Conservation (phyloP, 148 eudicot species). For the Hydrangea macrophylla region DNA sequence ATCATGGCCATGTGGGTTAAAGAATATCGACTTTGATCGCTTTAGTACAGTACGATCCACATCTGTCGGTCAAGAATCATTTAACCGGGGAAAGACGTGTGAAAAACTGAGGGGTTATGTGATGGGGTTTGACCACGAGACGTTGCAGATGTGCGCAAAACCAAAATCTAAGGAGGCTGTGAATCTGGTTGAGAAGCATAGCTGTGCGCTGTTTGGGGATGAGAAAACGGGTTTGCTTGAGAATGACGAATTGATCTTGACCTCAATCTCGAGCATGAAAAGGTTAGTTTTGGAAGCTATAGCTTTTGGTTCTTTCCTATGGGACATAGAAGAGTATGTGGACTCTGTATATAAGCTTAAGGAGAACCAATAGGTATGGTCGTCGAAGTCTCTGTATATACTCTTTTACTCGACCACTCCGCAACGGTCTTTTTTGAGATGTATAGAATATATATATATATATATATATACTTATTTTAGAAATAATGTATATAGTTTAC, state of each 20-base stretch:
- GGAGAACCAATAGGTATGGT: slow-evolving; percentile 26
- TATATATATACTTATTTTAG: background rate
- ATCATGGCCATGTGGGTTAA: slow-evolving; percentile 20
- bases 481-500: background rate
- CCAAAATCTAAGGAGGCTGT: slow-evolving; percentile 55
- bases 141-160: slow-evolving; percentile 49
- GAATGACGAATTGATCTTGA: slow-evolving; percentile 44
- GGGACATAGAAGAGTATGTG: slow-evolving; percentile 75
- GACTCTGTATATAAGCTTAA: slow-evolving; percentile 47
- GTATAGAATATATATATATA: too few relatives aligned
- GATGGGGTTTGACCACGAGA: slow-evolving; percentile 48
- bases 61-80: slow-evolving; percentile 31
- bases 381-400: slow-evolving; percentile 6
- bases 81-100: slow-evolving; percentile 22
- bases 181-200: slow-evolving; percentile 56
- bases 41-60: slow-evolving; percentile 23
- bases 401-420: background rate
- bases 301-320: slow-evolving; percentile 84
- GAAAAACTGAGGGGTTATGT: slow-evolving; percentile 52
- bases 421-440: slow-evolving; percentile 6
- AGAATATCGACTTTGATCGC: slow-evolving; percentile 29
- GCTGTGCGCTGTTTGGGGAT: slow-evolving; percentile 57
- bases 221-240: slow-evolving; percentile 25
- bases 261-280: slow-evolving; percentile 71
- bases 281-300: slow-evolving; percentile 81